A percentile compares a stretch with the other conserved stretches of the same genome.
phyloP scores from a whole-genome alignment of 176 grass and related monocot genomes.

The Hordeum marinum region DNA sequence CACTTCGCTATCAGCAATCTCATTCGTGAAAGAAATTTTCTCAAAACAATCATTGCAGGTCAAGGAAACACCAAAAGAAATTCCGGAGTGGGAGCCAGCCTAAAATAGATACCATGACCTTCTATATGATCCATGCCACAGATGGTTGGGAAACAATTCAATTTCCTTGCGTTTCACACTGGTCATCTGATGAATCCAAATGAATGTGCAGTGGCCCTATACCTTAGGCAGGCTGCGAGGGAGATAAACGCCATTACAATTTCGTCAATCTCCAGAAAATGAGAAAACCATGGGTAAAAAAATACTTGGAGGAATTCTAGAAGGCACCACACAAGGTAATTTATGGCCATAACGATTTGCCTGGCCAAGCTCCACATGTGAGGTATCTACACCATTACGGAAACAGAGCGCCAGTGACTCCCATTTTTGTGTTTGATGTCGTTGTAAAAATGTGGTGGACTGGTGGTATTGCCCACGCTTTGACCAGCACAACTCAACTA shows the following conservation, averaged over 20 bases:
- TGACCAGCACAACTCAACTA: background rate
- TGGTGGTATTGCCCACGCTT: background rate
- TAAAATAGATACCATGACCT: background rate
- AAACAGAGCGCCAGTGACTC: background rate
- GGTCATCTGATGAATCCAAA: slow-evolving; percentile 13
- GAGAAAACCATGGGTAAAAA: background rate
- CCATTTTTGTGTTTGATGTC: background rate
- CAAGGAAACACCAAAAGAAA: background rate
- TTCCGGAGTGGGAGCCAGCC: background rate
- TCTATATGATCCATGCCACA: background rate
- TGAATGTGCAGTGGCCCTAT: slow-evolving; percentile 30
- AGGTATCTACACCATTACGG: slow-evolving; percentile 51
- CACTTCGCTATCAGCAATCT: too few species aligned
- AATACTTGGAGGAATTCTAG: slow-evolving; percentile 68
- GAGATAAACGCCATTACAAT: background rate
- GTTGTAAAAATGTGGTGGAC: background rate
- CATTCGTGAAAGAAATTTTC: too few species aligned
- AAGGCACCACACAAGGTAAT: slow-evolving; percentile 71
- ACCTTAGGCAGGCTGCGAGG: slow-evolving; percentile 50
- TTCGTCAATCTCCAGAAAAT: background rate
- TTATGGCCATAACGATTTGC: slow-evolving; percentile 77
- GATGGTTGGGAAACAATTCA: background rate
- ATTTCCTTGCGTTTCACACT: background rate
- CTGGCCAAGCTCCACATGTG: slow-evolving; percentile 74
- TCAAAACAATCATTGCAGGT: background rate